These are phyloP conservation scores for Hypholoma sublateritium DNA, from an alignment of 768 basidiomycete species.

Conservation along the genomic window DNA sequence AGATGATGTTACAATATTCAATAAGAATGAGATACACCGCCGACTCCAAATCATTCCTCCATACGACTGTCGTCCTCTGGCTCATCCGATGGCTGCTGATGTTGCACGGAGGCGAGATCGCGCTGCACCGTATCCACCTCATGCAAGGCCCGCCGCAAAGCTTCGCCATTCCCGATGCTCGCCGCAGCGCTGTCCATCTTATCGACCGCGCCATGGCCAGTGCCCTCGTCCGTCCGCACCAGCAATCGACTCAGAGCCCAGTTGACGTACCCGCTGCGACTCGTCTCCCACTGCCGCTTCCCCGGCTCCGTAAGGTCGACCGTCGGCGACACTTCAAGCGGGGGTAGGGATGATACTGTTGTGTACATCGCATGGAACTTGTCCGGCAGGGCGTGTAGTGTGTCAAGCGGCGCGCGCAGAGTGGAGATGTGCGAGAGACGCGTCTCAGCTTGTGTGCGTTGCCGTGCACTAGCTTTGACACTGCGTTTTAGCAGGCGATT, in stretches of 20 bases:
- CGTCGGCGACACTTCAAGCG: slow-evolving; percentile 36
- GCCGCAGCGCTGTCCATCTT: slow-evolving; percentile 17
- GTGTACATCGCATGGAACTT: slow-evolving; percentile 45
- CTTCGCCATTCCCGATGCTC: slow-evolving; percentile 31
- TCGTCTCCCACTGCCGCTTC: slow-evolving; percentile 78
- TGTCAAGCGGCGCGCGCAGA: slow-evolving; percentile 30
- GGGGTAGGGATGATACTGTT: slow-evolving; percentile 48
- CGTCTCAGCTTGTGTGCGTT: slow-evolving; percentile 45
- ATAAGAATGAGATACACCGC: too few relatives aligned
- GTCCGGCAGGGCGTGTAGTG: slow-evolving; percentile 38
- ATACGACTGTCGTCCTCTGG: too few relatives aligned
- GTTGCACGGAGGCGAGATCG: too few relatives aligned
- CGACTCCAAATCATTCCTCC: too few relatives aligned
- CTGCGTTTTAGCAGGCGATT: slow-evolving; percentile 57
- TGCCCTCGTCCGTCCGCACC: slow-evolving; percentile 18
- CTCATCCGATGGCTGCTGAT: too few relatives aligned
- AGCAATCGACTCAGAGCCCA: slow-evolving; percentile 71
- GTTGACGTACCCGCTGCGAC: slow-evolving; percentile 69
- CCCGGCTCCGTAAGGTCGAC: slow-evolving; percentile 52
- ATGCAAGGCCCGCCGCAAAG: background rate
- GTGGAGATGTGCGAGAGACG: slow-evolving; percentile 44
- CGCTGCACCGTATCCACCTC: background rate
- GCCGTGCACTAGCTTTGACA: slow-evolving; percentile 43
- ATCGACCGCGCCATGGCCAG: slow-evolving; percentile 16
- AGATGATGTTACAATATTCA: too few relatives aligned